These are phyloP conservation scores for Coemansia sp. DNA, from an alignment of 192 early-diverging fungal genomes.

Conservation along the genomic window DNA sequence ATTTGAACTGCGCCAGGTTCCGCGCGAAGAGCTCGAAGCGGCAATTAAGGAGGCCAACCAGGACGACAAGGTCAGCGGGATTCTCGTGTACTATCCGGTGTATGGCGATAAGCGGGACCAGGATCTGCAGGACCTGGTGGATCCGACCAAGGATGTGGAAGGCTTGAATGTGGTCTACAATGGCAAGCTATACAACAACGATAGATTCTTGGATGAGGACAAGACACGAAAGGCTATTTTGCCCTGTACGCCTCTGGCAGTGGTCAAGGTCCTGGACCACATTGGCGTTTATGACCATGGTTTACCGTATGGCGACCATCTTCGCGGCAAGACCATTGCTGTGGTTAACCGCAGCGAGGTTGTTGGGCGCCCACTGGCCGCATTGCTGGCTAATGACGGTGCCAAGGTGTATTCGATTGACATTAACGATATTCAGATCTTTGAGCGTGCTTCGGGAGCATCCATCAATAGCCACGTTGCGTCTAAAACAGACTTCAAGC, in stretches of 20 bases:
- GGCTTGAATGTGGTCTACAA: constrained; percentile 92
- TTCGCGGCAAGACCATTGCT: constrained; percentile 90
- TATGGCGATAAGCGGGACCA: constrained; percentile 93
- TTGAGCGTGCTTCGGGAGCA: constrained; percentile 66
- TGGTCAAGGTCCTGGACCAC: constrained; percentile 95
- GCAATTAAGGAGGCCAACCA: constrained; percentile 85
- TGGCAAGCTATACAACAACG: constrained; percentile 96
- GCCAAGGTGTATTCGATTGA: constrained; percentile 97
- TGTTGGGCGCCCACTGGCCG: constrained; percentile 95
- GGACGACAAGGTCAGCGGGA: constrained; percentile 82
- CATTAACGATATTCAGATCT: constrained; percentile 80
- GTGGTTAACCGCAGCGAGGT: constrained; percentile 96
- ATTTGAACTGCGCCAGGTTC: constrained; percentile 86
- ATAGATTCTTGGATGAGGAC: constrained; percentile 79
- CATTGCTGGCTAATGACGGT: constrained; percentile 96
- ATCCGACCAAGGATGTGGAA: constrained; percentile 91
- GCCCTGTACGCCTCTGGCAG: constrained; percentile 96
- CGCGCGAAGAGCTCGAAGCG: constrained; percentile 80
- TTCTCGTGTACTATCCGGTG: constrained; percentile 99
- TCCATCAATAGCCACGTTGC: constrained; percentile 66
- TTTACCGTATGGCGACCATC: constrained; percentile 88
- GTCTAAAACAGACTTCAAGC: constrained; percentile 63
- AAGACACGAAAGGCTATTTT: constrained; percentile 92
- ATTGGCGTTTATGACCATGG: constrained; percentile 90
- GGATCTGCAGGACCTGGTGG: constrained; percentile 90